Base-by-base conservation (phyloP, 2,329 filamentous ascomycete species). In the Fusarium nanum region DNA sequence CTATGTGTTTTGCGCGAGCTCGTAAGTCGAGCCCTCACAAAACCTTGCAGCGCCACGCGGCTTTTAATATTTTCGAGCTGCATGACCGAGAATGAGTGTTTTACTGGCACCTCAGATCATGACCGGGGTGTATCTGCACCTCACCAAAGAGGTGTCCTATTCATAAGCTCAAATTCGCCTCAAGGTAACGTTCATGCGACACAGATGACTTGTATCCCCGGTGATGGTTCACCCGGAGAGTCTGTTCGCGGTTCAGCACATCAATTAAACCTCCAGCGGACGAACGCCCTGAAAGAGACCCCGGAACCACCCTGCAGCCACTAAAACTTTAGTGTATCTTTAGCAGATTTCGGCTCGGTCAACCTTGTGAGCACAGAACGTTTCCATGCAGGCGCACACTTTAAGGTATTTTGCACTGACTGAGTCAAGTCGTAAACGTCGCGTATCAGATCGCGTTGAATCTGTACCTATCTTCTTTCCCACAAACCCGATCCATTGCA, bases 21-120 rank as follows among this genome's bases (percentile, higher is more conserved):
- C 20, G 46, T 41, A 32, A 46, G 30, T 25, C 40, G 70, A 63
- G 66, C 46, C 65, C 71, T 60, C 54, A 44, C 46, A 73, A 70
- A 74, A 74, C 65, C 73, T 71, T 74, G 72, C 56, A 73, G 40
- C 70, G 72, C 72, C 72, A 74, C 72, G 65, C 64, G 60, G 60
- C 63, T 59, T 55, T 54, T 69, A 37, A 62, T 48, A 56, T 68
- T 71, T 58, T 70, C 58, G 53, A 67, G 55, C 50, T 58, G 53
- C 62, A 53, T 50, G 22, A 55, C 44, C 30, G 34, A 53, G 40
- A 53, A 40, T 60, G 44, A 64, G 60, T 37, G 30, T 12, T 64
- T 64, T 64, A 57, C 30, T 47, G 44, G 40, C 61, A 57, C 37
- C 49, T 64, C 59, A 37, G 44, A 64, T 40, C 44, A 58, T 57